Percentiles rank a stretch among this genome's conserved stretches.
phyloP scores from a whole-genome alignment of 2,329 filamentous ascomycete species.

The Aspergillus udagawae region DNA sequence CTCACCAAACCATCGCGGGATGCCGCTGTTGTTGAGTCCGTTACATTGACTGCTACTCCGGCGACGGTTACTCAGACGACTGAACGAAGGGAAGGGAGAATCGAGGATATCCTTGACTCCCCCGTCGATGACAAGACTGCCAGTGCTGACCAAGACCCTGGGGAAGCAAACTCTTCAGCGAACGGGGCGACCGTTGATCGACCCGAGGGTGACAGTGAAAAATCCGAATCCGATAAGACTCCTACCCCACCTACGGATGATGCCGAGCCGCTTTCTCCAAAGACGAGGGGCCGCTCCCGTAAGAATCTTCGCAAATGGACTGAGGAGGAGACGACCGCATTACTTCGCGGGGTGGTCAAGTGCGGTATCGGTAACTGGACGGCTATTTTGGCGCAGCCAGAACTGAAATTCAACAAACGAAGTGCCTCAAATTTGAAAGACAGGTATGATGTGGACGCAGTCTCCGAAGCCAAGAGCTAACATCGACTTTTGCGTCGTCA shows the following conservation, averaged over 20 bases:
- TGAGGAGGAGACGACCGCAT: conserved; percentile 56
- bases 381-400: conserved; percentile 54
- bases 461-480: neutral
- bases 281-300: conserved; percentile 38
- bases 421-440: conserved; percentile 63
- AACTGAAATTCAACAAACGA: conserved; percentile 55
- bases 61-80: conserved; percentile 18
- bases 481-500: conserved; percentile 9
- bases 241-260: conserved; percentile 8
- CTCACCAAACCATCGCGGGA: conserved; percentile 32
- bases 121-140: conserved; percentile 21
- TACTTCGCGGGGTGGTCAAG: conserved; percentile 56
- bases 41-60: conserved; percentile 12
- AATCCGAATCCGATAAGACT: neutral
- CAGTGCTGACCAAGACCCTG: conserved; percentile 12
- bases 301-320: conserved; percentile 55
- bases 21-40: conserved; percentile 21
- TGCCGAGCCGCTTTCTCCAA: conserved; percentile 27
- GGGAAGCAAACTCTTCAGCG: conserved; percentile 6
- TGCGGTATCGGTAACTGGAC: conserved; percentile 65
- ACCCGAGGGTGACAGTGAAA: conserved; percentile 7
- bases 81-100: conserved; percentile 31
- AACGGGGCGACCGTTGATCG: conserved; percentile 4
- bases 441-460: conserved; percentile 32
- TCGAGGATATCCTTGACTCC: conserved; percentile 33